Base-by-base conservation (phyloP, 768 basidiomycete species). In the Tubosaeta sp. region DNA sequence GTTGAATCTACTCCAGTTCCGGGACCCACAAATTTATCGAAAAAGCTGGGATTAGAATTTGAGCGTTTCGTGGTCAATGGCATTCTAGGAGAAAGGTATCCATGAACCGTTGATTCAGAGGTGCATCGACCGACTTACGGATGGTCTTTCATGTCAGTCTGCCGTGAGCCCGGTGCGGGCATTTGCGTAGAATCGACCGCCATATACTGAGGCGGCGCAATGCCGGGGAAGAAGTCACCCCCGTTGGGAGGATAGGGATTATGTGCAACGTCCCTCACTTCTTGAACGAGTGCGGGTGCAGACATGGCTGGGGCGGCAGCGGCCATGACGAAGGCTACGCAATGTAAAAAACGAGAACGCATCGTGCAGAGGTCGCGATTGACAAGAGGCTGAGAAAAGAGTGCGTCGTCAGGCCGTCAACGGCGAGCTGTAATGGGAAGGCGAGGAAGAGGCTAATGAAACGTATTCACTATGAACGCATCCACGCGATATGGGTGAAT, bases 381-480 rank as follows among this genome's bases (percentile, higher is more conserved):
- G 18, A 51, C 11, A 47, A 49, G 25, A 38, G 36, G 16, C 44
- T 12, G 32, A 32, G 45, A 18, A 43, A 41, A 4, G 40, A 61
- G 48, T 47, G 56, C 16, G 39, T 49, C 35, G 31, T 47, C 44
- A 53, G 47, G 52, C 53, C 52, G 54, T 52, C 46, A 57, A 55
- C 39, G 19, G 35, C 46, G 48, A 44, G 51, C 46, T 31, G 46
- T 44, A 38, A 21, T 51, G 34, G 54, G 35, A 38, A 52, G 45
- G 55, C 21, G 53, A 43, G 34, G 41, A 58, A 54, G 46, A 51
- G 56, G 56, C 54, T 52, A 13, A 21, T n/a, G 32, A 49, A 27
- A 43, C 13, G 3, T 36, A 13, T 39, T 39, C 38, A 24, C 13
- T 13, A 25, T 55, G 22, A 60, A 44, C 24, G 34, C 12, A 12